Base-by-base conservation (phyloP, 192 early-diverging fungal genomes). In the Coemansia sp. region DNA sequence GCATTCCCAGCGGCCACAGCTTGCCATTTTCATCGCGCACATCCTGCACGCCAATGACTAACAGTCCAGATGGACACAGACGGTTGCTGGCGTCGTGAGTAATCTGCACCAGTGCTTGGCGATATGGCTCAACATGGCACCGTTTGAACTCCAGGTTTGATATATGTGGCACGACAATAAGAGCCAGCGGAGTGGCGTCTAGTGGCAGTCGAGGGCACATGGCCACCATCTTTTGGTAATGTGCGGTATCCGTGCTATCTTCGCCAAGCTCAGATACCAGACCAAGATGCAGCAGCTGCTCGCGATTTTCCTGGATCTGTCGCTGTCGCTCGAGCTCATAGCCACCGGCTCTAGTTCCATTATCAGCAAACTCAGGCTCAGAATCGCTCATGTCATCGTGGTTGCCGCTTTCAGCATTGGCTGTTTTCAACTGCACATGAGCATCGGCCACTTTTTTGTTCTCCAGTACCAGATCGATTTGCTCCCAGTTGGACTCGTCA, bases 181-280 rank as follows among this genome's bases (percentile, higher is more conserved):
- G 70, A 1, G 77, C 67, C 38, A 85, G 71, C 14, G 72, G 74
- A 21, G 81, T 50, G 2, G 36, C 33, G 1, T 41, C 40, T 35
- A 55, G 68, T 0, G 79, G 81, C 12, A 70, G 49, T 12, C 72
- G 80, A 6, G 61, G 67, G 0, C 72, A 47, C 56, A 72, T 59
- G 5, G 71, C 67, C 38, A 84, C 68, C 59, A 91, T 74, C 16
- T 85, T 83, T 13, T 70, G 81, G 50, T 87, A 84, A 53, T 90
- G 88, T 6, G 81, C 80, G 19, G 81, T 72, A 61, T 91, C 90
- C 23, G 81, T 84, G n/a, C 84, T 84, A 39, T 86, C 83, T 52
- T 91, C 88, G 64, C 87, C 86, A 35, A 94, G 61, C 26, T 91
- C 90, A 6, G 91, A 91, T 9, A 91, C 83, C 9, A 93, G 65